Conservation (phyloP, 176 grass and related monocot genomes). For the Otatea glauca region DNA sequence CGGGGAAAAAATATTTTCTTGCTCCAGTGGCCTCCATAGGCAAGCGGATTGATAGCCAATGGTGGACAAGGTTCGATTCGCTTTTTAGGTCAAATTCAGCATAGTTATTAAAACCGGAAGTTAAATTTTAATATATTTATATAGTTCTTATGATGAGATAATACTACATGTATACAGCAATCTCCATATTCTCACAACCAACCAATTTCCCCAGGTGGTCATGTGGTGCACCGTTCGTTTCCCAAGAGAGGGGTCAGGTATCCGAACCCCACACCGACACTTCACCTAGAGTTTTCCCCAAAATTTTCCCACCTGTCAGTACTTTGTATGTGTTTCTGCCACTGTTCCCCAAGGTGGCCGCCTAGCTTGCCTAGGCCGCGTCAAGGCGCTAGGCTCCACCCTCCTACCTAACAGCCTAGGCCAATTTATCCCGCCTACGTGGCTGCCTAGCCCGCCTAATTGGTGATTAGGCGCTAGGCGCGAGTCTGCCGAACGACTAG, state of each 20-base stretch:
- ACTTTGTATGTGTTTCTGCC: background rate
- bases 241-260: background rate
- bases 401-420: too few relatives aligned
- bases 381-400: too few relatives aligned
- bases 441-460: too few relatives aligned
- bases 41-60: background rate
- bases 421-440: too few relatives aligned
- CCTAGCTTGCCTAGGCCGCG: too few relatives aligned
- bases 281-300: background rate
- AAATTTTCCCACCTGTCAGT: background rate
- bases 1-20: background rate
- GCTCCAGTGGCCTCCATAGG: background rate
- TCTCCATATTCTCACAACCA: background rate
- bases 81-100: background rate
- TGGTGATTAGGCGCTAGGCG: too few relatives aligned
- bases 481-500: too few relatives aligned
- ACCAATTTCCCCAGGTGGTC: background rate
- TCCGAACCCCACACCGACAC: background rate
- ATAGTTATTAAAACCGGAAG: background rate
- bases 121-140: background rate
- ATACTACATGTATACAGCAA: background rate
- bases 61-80: background rate
- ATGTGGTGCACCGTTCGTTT: background rate
- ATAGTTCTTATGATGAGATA: background rate
- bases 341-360: too few relatives aligned